Conservation (phyloP, 2,329 filamentous ascomycete genomes). For the Neoscytalidium dimidiatum region DNA sequence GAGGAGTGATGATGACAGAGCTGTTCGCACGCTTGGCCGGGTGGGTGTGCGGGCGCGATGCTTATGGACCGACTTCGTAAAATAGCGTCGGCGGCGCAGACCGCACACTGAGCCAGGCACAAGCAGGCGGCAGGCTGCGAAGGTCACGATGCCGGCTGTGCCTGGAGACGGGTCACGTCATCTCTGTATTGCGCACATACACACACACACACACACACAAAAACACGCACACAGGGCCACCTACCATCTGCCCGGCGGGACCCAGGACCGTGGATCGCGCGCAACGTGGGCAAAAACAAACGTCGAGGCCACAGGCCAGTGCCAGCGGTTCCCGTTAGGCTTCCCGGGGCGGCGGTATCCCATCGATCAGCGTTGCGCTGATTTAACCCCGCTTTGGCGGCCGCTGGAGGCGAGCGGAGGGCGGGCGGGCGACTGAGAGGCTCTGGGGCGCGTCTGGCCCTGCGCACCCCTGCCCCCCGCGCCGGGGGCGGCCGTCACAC, state of each 20-base stretch:
- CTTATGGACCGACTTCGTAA: neutral
- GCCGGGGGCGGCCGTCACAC: conserved; percentile 1
- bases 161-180: conserved; percentile 6
- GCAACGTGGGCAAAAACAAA: conserved; percentile 15
- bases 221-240: too few relatives aligned
- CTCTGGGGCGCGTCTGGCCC: too few relatives aligned
- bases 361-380: conserved; percentile 10
- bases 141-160: neutral
- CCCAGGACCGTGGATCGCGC: conserved; percentile 16
- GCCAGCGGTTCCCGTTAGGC: conserved; percentile 8
- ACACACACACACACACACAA: too few relatives aligned
- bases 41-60: neutral
- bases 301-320: too few relatives aligned
- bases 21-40: neutral
- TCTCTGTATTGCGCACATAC: conserved; percentile 9
- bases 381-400: conserved; percentile 10
- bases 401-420: neutral
- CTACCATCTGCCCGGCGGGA: too few relatives aligned
- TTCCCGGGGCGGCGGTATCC: conserved; percentile 15
- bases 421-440: neutral
- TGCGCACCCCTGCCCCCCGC: too few relatives aligned
- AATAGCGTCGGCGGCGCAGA: neutral
- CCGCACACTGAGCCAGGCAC: conserved; percentile 5
- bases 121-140: neutral
- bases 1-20: neutral